phyloP scores from a whole-genome alignment of 352 stramenopile genomes.

The Aphanomyces stellatus region DNA sequence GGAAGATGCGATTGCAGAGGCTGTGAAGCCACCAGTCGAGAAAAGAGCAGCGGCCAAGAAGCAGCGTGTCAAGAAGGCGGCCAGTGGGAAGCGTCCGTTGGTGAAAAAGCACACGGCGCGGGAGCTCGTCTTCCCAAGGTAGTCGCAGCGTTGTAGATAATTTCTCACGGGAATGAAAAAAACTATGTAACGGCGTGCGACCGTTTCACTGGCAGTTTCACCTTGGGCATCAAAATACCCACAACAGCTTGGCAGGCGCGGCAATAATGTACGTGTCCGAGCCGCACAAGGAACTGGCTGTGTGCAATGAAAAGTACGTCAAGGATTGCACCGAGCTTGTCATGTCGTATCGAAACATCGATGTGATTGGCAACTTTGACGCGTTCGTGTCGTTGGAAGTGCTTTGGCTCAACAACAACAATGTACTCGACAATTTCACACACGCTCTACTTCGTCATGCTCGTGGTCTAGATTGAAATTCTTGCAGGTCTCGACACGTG shows the following conservation, averaged over 20 bases:
- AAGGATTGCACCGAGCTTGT: conserved; percentile 86
- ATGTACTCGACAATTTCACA: conserved; percentile 26
- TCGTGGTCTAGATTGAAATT: conserved; percentile 31
- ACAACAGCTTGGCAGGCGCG: background rate
- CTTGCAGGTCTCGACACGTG: conserved; percentile 71
- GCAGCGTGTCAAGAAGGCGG: background rate
- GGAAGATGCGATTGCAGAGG: background rate
- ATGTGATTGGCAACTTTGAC: conserved; percentile 75
- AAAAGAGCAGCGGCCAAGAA: background rate
- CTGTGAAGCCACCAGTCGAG: background rate
- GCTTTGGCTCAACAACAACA: conserved; percentile 85
- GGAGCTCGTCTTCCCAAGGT: background rate
- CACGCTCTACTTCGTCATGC: background rate
- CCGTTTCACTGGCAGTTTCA: background rate
- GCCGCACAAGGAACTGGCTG: conserved; percentile 64
- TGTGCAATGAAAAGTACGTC: conserved; percentile 87
- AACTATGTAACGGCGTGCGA: too few species aligned
- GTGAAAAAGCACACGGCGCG: background rate
- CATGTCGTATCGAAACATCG: conserved; percentile 65
- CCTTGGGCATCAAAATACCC: background rate
- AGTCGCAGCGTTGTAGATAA: background rate
- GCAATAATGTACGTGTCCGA: conserved; percentile 36
- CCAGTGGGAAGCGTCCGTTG: background rate
- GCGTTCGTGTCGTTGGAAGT: conserved; percentile 83
- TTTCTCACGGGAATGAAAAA: background rate